phyloP scores from a whole-genome alignment of 2,329 filamentous ascomycete genomes.

The Colletotrichum plurivorum region DNA sequence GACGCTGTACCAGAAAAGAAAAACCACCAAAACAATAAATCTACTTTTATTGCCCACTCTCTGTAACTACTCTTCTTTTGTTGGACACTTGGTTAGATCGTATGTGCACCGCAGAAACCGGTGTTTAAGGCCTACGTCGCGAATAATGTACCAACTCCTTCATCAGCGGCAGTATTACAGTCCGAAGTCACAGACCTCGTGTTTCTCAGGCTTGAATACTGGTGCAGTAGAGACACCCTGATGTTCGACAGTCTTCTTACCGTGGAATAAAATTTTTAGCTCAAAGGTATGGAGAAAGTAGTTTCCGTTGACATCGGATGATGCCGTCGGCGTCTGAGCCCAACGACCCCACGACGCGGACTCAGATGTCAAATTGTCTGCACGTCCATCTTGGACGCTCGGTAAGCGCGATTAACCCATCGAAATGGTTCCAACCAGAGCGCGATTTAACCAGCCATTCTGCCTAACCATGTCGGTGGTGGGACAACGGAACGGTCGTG shows the following conservation, averaged over 20 bases:
- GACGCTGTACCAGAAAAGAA: conserved; percentile 5
- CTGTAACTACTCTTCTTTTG: conserved; percentile 3
- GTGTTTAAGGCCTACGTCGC: conserved; percentile 6
- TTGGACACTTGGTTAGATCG: conserved; percentile 1
- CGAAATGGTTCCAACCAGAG: conserved; percentile 8
- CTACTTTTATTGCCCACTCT: conserved; percentile 8
- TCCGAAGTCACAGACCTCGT: conserved; percentile 10
- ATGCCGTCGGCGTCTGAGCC: conserved; percentile 7
- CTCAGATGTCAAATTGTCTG: conserved; percentile 15
- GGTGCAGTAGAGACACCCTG: conserved; percentile 9
- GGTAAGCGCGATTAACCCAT: conserved; percentile 12
- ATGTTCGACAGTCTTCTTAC: conserved; percentile 3
- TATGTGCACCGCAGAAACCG: conserved; percentile 9
- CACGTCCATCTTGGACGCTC: conserved; percentile 12
- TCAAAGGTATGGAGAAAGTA: conserved; percentile 9
- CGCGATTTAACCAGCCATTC: conserved; percentile 12
- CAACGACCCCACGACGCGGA: conserved; percentile 7
- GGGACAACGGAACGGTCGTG: conserved; percentile 10
- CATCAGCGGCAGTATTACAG: conserved; percentile 10
- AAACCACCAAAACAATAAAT: conserved; percentile 5
- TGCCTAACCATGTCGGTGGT: conserved; percentile 10
- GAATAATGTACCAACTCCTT: conserved; percentile 2
- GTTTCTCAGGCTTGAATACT: conserved; percentile 15
- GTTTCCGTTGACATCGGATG: conserved; percentile 11
- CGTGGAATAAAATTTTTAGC: conserved; percentile 11